Evolutionary conservation across 148 eudicot species (phyloP), one percentile per base, ranked within the genome.

Genomic region (Vaccinium darrowii): DNA sequence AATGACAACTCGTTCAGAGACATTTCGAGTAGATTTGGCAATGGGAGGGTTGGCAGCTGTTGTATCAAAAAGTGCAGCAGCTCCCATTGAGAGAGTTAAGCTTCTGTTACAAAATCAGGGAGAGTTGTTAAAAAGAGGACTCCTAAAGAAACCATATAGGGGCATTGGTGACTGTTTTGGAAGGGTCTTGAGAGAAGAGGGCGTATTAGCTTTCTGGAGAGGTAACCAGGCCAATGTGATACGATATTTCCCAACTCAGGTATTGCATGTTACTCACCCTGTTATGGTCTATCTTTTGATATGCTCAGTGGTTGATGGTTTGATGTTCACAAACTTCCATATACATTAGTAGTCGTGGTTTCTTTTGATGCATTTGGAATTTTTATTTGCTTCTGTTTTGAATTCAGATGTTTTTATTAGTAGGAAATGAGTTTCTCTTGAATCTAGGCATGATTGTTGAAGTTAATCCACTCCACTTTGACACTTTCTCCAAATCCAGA

Each of bases 161-260:
- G 96, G 98, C 49, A 76, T 95, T 51, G 87, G 92, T 69, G 87
- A 95, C 88, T 91, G 98, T 85, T 97, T 92, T 83, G 84, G 84
- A 79, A 91, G 98, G 93, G 90, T 97, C 14, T 83, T 91, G 52
- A 87, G 86, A 27, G 98, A 95, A 79, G 99, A 97, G 81, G 98
- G 99, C 9, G 1, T 89, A 11, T 76, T 92, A 25, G 89, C 99
- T 75, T 93, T 93, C 80, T 97, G 99, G 99, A 91, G 99, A 84
- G 99, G 99, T 81, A 93, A 95, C 87, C 98, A 97, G 86, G 99
- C 98, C 76, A 97, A 94, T 91, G 92, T 97, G 88, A 88, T 97
- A 74, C 91, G 99, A 39, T 97, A 97, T 84, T 97, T 97, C 71
- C 99, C 99, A 8, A 97, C 99, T 72, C 99, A 97, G 99, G 99